Evolutionary conservation across 192 early-diverging fungal genomes (phyloP).

Genomic region (Umbelopsis sp.): DNA sequence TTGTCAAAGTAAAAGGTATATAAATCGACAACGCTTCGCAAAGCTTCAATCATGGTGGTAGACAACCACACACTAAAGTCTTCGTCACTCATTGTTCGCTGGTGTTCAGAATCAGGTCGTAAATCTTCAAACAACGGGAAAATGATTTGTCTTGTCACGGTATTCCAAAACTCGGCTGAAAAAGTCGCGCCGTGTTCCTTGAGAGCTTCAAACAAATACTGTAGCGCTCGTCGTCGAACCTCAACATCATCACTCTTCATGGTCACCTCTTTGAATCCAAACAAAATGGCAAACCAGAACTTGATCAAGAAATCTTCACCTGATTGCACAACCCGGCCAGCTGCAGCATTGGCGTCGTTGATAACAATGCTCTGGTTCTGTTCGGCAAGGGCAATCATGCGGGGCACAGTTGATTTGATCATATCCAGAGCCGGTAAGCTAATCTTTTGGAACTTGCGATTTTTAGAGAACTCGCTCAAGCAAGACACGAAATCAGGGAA

Average conservation of each 20-base stretch:
- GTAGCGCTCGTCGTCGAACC: constrained; percentile 83
- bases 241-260: constrained; percentile 93
- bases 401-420: constrained; percentile 41
- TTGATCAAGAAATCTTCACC: constrained; percentile 66
- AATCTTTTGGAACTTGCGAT: constrained; percentile 68
- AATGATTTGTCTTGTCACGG: constrained; percentile 79
- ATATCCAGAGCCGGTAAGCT: constrained; percentile 47
- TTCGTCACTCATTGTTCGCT: constrained; percentile 76
- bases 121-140: constrained; percentile 93
- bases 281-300: constrained; percentile 88
- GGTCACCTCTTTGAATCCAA: constrained; percentile 85
- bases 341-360: constrained; percentile 28
- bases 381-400: constrained; percentile 37
- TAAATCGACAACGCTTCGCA: constrained; percentile 85
- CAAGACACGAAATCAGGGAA: constrained; percentile 61
- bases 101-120: constrained; percentile 47
- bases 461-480: constrained; percentile 69
- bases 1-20: constrained; percentile 78
- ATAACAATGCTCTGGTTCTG: constrained; percentile 30
- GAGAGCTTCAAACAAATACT: constrained; percentile 83
- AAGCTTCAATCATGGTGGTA: constrained; percentile 91
- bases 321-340: constrained; percentile 27
- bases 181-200: constrained; percentile 78
- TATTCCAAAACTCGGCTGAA: constrained; percentile 79
- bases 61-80: constrained; percentile 93